A percentile compares a stretch with the other conserved stretches of the same genome.
phyloP scores from a whole-genome alignment of 2,329 filamentous ascomycete species.

The Diaporthe helianthi region DNA sequence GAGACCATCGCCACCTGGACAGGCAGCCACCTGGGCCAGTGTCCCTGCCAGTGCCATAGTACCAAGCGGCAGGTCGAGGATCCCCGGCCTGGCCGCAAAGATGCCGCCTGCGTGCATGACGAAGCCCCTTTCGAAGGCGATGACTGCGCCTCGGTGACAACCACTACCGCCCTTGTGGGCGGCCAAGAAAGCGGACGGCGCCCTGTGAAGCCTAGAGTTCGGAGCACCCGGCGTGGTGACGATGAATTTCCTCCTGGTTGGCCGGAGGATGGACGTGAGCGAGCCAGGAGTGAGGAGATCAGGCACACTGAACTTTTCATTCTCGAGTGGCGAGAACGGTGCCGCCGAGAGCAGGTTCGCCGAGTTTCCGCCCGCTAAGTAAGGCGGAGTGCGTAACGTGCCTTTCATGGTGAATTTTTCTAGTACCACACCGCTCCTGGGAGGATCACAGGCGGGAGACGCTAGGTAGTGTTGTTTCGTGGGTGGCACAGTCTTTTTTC shows the following conservation, averaged over 20 bases:
- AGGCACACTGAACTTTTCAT: neutral
- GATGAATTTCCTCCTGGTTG: too few species aligned
- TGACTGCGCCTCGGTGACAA: neutral
- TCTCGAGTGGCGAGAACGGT: neutral
- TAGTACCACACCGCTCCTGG: too few species aligned
- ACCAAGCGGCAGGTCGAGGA: neutral
- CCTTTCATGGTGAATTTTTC: neutral
- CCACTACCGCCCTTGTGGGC: neutral
- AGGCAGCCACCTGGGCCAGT: neutral
- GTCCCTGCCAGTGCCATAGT: constrained; percentile 5
- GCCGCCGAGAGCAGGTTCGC: neutral
- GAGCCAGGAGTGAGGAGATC: neutral
- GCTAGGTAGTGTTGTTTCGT: neutral
- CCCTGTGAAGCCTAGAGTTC: neutral
- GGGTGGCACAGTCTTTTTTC: neutral
- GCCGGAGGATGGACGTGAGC: neutral
- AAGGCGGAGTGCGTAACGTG: neutral
- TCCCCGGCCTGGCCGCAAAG: too few species aligned
- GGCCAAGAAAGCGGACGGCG: neutral
- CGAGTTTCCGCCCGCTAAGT: neutral
- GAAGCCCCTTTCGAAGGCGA: neutral
- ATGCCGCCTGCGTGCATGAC: neutral
- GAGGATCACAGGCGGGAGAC: neutral
- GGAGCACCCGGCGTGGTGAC: too few species aligned
- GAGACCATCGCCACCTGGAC: neutral